These are phyloP conservation scores for Epichloe baconii DNA, from an alignment of 2,329 filamentous ascomycete species.

Conservation along the genomic window DNA sequence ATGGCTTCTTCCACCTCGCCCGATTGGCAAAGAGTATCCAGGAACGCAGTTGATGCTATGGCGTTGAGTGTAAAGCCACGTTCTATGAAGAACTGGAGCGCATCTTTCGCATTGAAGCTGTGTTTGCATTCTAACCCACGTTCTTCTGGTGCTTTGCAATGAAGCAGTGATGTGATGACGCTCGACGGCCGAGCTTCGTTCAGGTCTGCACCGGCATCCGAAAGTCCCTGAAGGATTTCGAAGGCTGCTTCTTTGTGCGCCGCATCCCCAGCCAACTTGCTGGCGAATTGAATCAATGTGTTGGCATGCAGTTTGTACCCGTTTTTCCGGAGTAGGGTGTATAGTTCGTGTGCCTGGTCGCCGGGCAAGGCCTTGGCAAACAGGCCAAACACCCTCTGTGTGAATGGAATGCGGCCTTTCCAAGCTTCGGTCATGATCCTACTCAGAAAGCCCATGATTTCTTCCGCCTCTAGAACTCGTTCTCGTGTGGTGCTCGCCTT, in stretches of 20 bases:
- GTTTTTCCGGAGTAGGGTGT: slow-evolving; percentile 18
- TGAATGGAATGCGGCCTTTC: slow-evolving; percentile 20
- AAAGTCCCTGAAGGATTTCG: slow-evolving; percentile 23
- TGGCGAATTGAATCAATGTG: slow-evolving; percentile 36
- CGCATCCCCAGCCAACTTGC: slow-evolving; percentile 26
- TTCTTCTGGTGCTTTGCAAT: slow-evolving; percentile 12
- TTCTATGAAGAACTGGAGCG: slow-evolving; percentile 33
- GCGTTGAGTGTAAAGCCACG: slow-evolving; percentile 51
- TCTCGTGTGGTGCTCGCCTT: slow-evolving; percentile 11
- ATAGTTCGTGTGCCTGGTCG: slow-evolving; percentile 22
- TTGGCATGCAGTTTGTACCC: slow-evolving; percentile 23
- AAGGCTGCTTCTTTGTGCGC: slow-evolving; percentile 30
- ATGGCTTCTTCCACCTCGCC: slow-evolving; percentile 23
- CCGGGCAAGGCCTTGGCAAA: slow-evolving; percentile 17
- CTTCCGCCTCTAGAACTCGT: slow-evolving; percentile 14
- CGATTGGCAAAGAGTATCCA: slow-evolving; percentile 55
- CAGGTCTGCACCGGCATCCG: slow-evolving; percentile 29
- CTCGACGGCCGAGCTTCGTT: slow-evolving; percentile 35
- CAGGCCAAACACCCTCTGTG: slow-evolving; percentile 25
- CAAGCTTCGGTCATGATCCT: slow-evolving; percentile 18
- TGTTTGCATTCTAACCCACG: slow-evolving; percentile 8
- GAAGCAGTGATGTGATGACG: slow-evolving; percentile 47
- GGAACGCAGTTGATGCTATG: slow-evolving; percentile 50
- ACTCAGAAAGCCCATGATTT: slow-evolving; percentile 16
- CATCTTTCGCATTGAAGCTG: slow-evolving; percentile 18